Evolutionary conservation across 306 rosid genomes (phyloP).

Genomic region (Aeschynomene evenia): DNA sequence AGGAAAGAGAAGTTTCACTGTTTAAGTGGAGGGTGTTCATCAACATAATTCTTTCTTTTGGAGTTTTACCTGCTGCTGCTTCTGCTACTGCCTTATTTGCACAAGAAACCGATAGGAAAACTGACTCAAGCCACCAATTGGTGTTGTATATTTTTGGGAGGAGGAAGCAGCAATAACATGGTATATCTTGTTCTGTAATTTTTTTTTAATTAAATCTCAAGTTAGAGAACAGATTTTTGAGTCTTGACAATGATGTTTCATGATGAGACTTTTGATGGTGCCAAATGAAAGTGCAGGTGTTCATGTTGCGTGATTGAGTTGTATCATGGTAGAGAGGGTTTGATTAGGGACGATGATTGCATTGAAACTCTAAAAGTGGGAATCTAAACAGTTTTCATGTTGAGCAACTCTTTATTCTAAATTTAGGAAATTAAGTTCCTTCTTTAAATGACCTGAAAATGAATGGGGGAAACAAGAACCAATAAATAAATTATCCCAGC

Average conservation of each 20-base stretch:
- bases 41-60: conserved; percentile 75
- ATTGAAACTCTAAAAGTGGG: background rate
- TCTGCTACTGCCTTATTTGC: conserved; percentile 52
- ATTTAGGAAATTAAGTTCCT: too few species aligned
- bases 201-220: conserved; percentile 29
- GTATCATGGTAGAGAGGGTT: conserved; percentile 7
- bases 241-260: conserved; percentile 29
- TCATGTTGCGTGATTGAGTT: conserved; percentile 31
- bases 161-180: conserved; percentile 65
- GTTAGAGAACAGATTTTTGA: conserved; percentile 43
- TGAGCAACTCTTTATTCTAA: background rate
- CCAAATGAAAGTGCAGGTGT: conserved; percentile 37
- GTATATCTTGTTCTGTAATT: conserved; percentile 53
- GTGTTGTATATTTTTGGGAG: conserved; percentile 69
- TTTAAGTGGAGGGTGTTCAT: conserved; percentile 56
- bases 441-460: too few species aligned
- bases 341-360: background rate
- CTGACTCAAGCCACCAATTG: conserved; percentile 56
- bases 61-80: conserved; percentile 50
- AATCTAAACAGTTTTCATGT: background rate
- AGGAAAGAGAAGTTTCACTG: conserved; percentile 42
- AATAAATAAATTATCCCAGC: too few species aligned
- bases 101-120: conserved; percentile 55
- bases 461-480: too few species aligned
- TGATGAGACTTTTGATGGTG: conserved; percentile 27